These are phyloP conservation scores for Spergularia azorica DNA, from an alignment of 179 eudicot species.

Conservation along the genomic window DNA sequence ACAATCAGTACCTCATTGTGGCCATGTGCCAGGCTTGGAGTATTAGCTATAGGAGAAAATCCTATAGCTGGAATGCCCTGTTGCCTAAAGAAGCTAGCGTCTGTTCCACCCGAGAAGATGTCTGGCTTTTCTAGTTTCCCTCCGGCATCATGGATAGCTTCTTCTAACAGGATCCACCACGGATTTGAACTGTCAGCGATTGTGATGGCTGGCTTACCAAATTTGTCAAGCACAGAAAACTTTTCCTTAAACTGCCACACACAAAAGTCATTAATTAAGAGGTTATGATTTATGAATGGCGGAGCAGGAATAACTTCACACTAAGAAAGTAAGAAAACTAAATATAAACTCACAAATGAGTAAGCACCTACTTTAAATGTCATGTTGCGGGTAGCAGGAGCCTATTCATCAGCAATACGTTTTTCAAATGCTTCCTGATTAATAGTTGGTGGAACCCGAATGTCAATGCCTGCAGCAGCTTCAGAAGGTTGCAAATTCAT, in stretches of 20 bases:
- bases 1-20: conserved; percentile 66
- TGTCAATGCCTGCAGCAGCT: conserved; percentile 87
- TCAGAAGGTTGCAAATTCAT: conserved; percentile 97
- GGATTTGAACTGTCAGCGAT: conserved; percentile 66
- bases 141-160: conserved; percentile 53
- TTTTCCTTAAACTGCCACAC: conserved; percentile 69
- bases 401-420: conserved; percentile 86
- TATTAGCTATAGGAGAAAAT: conserved; percentile 87
- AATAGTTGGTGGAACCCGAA: conserved; percentile 81
- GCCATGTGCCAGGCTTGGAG: conserved; percentile 80
- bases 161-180: conserved; percentile 80
- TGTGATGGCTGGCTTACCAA: conserved; percentile 65
- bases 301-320: not conserved
- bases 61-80: conserved; percentile 81
- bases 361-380: conserved; percentile 62
- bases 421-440: conserved; percentile 59
- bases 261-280: not conserved
- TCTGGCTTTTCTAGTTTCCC: conserved; percentile 72
- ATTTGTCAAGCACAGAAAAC: conserved; percentile 53
- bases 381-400: conserved; percentile 84
- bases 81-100: conserved; percentile 72
- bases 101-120: conserved; percentile 81
- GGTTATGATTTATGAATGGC: no score
- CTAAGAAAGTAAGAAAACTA: no score
- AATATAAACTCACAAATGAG: not conserved